Evolutionary conservation across 768 basidiomycete species (phyloP).

Genomic region (Gautieria morchelliformis): DNA sequence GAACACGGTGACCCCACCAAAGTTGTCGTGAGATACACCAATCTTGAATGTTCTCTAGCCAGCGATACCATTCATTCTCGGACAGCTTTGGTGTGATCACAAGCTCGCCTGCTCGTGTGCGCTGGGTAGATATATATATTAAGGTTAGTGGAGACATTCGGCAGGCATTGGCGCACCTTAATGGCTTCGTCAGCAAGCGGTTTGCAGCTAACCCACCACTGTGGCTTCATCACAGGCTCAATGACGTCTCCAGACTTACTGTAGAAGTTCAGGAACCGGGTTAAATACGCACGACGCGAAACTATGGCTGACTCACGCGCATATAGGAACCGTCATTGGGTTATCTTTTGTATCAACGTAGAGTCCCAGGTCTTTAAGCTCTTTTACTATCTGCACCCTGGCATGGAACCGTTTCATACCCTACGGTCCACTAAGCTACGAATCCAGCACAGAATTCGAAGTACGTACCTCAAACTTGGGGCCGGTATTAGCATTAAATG

Average conservation of each 20-base stretch:
- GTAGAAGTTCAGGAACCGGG: constrained; percentile 7
- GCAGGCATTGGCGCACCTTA: constrained; percentile 37
- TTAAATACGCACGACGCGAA: neutral
- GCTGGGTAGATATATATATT: constrained; percentile 33
- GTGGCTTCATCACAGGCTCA: constrained; percentile 90
- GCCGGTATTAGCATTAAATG: constrained; percentile 85
- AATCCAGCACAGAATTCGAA: neutral
- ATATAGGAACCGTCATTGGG: constrained; percentile 93
- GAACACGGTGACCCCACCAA: constrained; percentile 98
- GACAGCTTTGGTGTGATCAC: constrained; percentile 73
- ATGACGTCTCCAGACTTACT: constrained; percentile 97
- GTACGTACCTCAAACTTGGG: constrained; percentile 52
- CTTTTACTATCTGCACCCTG: constrained; percentile 72
- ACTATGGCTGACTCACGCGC: constrained; percentile 43
- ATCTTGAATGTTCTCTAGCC: constrained; percentile 92
- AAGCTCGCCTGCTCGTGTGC: constrained; percentile 82
- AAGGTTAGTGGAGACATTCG: neutral
- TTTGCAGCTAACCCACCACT: constrained; percentile 98
- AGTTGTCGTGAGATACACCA: constrained; percentile 99
- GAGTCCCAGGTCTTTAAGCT: constrained; percentile 72
- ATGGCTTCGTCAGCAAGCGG: constrained; percentile 85
- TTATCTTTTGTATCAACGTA: constrained; percentile 92
- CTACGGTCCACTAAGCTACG: constrained; percentile 23
- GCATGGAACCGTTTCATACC: constrained; percentile 99
- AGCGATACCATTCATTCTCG: constrained; percentile 92